phyloP scores from a whole-genome alignment of 208 protist species.

The Endotrypanum monterogeii region DNA sequence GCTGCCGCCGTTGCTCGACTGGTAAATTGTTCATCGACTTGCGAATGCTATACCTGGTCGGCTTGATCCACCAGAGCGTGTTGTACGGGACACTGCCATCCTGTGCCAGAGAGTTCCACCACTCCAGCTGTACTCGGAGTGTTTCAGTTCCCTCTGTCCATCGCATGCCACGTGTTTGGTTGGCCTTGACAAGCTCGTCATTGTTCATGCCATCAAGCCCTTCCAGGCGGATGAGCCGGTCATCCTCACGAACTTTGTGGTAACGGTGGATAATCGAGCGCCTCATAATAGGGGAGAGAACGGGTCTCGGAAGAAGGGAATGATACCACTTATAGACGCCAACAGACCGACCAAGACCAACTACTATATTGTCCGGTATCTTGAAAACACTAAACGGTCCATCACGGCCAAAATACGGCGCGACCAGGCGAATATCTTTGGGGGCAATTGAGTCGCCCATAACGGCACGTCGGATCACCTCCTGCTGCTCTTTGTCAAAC shows the following conservation, averaged over 20 bases:
- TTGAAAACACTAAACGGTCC: slow-evolving; percentile 87
- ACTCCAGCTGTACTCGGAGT: slow-evolving; percentile 86
- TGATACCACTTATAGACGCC: slow-evolving; percentile 86
- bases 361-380: slow-evolving; percentile 72
- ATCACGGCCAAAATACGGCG: slow-evolving; percentile 74
- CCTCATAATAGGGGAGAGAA: slow-evolving; percentile 66
- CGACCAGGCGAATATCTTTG: slow-evolving; percentile 75
- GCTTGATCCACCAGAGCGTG: slow-evolving; percentile 91
- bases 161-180: slow-evolving; percentile 85
- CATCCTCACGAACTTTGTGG: slow-evolving; percentile 80
- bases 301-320: slow-evolving; percentile 54
- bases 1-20: slow-evolving; percentile 78
- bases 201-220: slow-evolving; percentile 75
- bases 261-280: slow-evolving; percentile 77
- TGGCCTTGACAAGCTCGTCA: slow-evolving; percentile 86
- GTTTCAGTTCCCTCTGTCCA: slow-evolving; percentile 85
- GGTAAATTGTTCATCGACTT: slow-evolving; percentile 87
- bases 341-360: slow-evolving; percentile 64
- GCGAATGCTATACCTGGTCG: slow-evolving; percentile 80
- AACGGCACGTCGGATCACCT: slow-evolving; percentile 74
- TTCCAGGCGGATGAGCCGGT: slow-evolving; percentile 81
- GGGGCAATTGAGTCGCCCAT: slow-evolving; percentile 79
- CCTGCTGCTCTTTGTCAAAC: slow-evolving; percentile 79
- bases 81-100: slow-evolving; percentile 88
- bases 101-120: slow-evolving; percentile 77